Evolutionary conservation across 495 filamentous ascomycete species (phyloP).

Genomic region (Penicillium steckii): DNA sequence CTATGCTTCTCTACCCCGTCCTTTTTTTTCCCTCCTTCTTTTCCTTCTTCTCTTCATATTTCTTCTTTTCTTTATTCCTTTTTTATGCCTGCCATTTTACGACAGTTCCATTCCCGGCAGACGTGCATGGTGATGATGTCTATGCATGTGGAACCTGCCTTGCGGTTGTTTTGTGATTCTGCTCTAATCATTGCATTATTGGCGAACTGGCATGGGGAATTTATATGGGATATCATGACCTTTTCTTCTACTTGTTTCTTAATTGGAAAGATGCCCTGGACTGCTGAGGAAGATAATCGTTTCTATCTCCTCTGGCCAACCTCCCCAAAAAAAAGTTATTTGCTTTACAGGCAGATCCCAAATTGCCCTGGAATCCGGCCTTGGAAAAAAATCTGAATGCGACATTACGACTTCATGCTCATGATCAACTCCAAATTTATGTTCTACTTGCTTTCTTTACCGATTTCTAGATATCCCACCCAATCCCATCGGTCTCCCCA

Average conservation of each 20-base stretch:
- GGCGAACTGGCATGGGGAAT: slow-evolving; percentile 40
- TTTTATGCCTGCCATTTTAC: slow-evolving; percentile 2
- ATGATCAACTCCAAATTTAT: not conserved
- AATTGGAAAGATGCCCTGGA: slow-evolving; percentile 20
- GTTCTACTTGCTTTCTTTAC: not conserved
- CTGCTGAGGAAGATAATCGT: not conserved
- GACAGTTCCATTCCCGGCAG: slow-evolving; percentile 20
- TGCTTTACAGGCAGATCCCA: slow-evolving; percentile 1
- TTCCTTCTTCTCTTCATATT: slow-evolving; percentile 3
- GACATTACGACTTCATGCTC: not conserved
- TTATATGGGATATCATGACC: slow-evolving; percentile 28
- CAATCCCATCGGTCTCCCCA: not conserved
- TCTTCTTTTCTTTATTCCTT: not conserved
- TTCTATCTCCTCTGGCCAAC: not conserved
- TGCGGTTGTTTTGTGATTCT: slow-evolving; percentile 13
- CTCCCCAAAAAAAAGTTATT: slow-evolving; percentile 11
- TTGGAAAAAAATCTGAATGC: slow-evolving; percentile 6
- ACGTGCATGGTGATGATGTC: slow-evolving; percentile 33
- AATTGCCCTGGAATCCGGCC: not conserved
- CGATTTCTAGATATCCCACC: not conserved
- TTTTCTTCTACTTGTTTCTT: slow-evolving; percentile 13
- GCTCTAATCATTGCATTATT: slow-evolving; percentile 26
- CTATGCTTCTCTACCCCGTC: not conserved
- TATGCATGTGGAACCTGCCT: slow-evolving; percentile 26
- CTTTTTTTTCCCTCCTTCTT: slow-evolving; percentile 8